These are phyloP conservation scores for Penicillium paxilli DNA, from an alignment of 495 filamentous ascomycete genomes.

Conservation along the genomic window DNA sequence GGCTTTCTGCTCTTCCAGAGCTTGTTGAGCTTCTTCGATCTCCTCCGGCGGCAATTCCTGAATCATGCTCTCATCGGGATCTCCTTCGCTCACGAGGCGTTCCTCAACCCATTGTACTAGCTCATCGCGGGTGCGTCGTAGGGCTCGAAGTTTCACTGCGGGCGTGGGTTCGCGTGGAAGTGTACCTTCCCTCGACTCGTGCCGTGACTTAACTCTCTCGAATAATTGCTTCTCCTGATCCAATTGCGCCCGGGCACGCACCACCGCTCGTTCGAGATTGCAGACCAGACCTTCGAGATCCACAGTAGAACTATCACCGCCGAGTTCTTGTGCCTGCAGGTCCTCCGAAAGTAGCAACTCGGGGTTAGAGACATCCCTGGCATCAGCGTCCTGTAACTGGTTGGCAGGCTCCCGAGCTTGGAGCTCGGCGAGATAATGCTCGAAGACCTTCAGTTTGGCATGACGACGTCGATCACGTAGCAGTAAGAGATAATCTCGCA, in stretches of 20 bases:
- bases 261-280: constrained; percentile 63
- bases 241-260: constrained; percentile 61
- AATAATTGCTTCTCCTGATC: constrained; percentile 62
- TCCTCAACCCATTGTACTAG: constrained; percentile 73
- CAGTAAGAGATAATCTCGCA: constrained; percentile 54
- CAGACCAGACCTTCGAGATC: constrained; percentile 53
- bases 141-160: constrained; percentile 43
- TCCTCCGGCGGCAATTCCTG: constrained; percentile 36
- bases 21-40: constrained; percentile 35
- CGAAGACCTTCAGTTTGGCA: constrained; percentile 55
- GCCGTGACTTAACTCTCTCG: constrained; percentile 50
- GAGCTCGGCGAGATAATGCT: constrained; percentile 43
- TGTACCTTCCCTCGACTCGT: constrained; percentile 20
- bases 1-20: constrained; percentile 40
- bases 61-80: constrained; percentile 36
- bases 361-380: constrained; percentile 40
- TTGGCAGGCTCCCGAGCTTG: constrained; percentile 40
- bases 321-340: constrained; percentile 9
- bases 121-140: constrained; percentile 59
- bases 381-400: constrained; percentile 44
- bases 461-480: constrained; percentile 56
- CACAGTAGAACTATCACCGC: constrained; percentile 8
- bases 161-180: constrained; percentile 12
- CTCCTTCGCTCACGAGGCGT: constrained; percentile 58
- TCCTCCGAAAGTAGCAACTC: constrained; percentile 44